Conservation (phyloP, 2,329 filamentous ascomycete species). For the Parastagonospora nodorum region DNA sequence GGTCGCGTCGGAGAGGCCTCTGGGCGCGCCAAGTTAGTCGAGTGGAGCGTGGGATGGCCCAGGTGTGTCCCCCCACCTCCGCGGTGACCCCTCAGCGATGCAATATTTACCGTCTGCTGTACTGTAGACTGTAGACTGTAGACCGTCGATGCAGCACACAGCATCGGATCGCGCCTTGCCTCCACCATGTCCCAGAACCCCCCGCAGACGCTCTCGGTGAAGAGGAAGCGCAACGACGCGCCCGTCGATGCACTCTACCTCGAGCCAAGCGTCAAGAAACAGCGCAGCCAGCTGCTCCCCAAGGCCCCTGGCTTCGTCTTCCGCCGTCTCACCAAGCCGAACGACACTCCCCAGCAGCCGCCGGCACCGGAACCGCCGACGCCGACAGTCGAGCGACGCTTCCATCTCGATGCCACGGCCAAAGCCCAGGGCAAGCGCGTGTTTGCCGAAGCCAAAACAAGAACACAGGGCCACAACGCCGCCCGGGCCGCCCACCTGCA, state of each 20-base stretch:
- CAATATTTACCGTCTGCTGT: too few species aligned
- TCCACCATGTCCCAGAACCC: constrained; percentile 26
- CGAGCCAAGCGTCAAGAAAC: constrained; percentile 28
- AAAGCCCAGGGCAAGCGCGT: constrained; percentile 22
- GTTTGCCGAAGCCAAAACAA: constrained; percentile 23
- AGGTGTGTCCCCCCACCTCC: too few species aligned
- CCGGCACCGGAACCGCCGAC: constrained; percentile 18
- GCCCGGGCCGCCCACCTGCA: constrained; percentile 5
- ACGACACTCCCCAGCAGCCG: constrained; percentile 12
- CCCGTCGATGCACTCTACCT: constrained; percentile 58
- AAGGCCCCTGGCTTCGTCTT: constrained; percentile 15
- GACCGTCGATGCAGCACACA: too few species aligned
- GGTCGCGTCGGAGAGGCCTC: too few species aligned
- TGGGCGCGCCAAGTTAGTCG: too few species aligned
- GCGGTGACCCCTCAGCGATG: too few species aligned
- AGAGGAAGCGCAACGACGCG: constrained; percentile 61
- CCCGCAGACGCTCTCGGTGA: constrained; percentile 49
- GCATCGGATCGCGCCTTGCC: background rate
- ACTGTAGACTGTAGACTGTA: too few species aligned
- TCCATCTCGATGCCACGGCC: constrained; percentile 27
- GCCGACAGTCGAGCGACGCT: constrained; percentile 26
- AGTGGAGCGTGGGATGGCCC: too few species aligned
- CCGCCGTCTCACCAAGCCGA: constrained; percentile 32
- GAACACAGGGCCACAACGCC: constrained; percentile 3
- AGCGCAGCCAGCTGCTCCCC: constrained; percentile 17